phyloP scores from a whole-genome alignment of 495 filamentous ascomycete genomes.

The Cenococcum geophilum region DNA sequence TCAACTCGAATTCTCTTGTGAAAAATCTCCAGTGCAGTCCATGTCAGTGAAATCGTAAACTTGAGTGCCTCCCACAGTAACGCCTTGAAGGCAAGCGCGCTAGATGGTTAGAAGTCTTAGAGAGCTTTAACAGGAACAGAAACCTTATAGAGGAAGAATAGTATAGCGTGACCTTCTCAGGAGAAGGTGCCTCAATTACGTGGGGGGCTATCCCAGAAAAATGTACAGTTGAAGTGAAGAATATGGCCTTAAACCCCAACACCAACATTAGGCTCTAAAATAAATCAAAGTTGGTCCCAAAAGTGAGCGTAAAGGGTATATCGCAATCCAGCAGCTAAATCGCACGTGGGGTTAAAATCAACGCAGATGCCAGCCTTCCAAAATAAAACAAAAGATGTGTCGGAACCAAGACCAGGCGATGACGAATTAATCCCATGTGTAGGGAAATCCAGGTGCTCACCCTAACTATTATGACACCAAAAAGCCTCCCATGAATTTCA shows the following conservation, averaged over 20 bases:
- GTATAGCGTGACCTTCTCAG: background rate
- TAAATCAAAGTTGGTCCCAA: background rate
- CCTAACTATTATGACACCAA: too few species aligned
- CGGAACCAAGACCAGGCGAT: background rate
- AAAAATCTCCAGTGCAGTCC: too few species aligned
- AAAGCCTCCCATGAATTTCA: too few species aligned
- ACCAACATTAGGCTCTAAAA: too few species aligned
- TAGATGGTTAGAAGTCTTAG: too few species aligned
- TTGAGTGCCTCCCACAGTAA: too few species aligned
- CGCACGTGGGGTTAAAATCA: background rate
- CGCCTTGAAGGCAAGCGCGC: too few species aligned
- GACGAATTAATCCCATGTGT: background rate
- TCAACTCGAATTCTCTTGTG: too few species aligned
- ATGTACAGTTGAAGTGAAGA: background rate
- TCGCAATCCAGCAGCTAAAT: slow-evolving; percentile 2
- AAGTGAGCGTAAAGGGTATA: slow-evolving; percentile 24
- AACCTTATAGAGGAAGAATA: background rate
- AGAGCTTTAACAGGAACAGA: background rate
- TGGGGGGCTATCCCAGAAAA: background rate
- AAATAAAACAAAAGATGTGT: background rate
- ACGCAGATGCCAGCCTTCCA: background rate
- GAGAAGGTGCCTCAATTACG: background rate
- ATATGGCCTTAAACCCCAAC: too few species aligned
- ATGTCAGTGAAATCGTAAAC: too few species aligned
- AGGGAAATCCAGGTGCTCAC: too few species aligned